These are phyloP conservation scores for Flaveria trinervia DNA, from an alignment of 129 eudicot species.

Conservation along the genomic window DNA sequence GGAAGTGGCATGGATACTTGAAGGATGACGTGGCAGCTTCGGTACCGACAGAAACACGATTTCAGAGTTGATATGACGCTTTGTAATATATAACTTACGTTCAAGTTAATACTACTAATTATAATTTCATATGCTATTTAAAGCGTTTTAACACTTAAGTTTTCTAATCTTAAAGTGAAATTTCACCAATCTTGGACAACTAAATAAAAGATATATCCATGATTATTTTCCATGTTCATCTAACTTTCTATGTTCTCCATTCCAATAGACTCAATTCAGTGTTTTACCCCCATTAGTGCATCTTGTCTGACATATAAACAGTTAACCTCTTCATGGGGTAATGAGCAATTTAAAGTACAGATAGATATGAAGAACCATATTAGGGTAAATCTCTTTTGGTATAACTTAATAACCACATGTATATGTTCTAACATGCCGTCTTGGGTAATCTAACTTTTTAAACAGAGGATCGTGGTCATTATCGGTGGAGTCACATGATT, in stretches of 20 bases:
- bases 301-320: slow-evolving; percentile 19
- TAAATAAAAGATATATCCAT: neutral
- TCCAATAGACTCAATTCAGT: slow-evolving; percentile 23
- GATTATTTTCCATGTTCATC: neutral
- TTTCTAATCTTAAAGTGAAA: neutral
- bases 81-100: neutral
- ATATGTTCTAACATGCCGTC: neutral
- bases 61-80: too few species aligned
- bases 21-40: too few species aligned
- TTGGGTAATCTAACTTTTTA: neutral
- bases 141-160: neutral
- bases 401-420: neutral
- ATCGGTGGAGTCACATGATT: slow-evolving; percentile 34
- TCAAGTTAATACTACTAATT: neutral
- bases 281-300: slow-evolving; percentile 30
- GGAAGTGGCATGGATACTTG: too few species aligned
- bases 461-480: slow-evolving; percentile 41
- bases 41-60: too few species aligned
- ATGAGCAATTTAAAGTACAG: neutral
- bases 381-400: neutral
- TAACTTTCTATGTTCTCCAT: neutral
- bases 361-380: neutral
- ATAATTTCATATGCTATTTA: neutral
- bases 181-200: neutral
- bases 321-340: neutral